Conservation (phyloP, 306 rosid genomes). For the Sesbania bispinosa region DNA sequence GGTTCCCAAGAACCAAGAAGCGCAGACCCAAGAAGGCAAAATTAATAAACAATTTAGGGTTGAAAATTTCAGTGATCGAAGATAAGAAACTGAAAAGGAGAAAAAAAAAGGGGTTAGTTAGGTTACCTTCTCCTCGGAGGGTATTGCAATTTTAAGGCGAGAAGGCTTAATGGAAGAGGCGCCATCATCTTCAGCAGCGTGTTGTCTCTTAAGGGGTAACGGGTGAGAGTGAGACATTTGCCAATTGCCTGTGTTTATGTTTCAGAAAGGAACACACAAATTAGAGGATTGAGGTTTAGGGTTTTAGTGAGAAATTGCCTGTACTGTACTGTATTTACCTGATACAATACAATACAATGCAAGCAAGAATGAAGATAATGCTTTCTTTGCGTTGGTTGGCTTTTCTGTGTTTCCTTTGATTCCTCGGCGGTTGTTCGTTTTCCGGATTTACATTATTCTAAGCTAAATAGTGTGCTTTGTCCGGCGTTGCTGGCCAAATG, state of each 20-base stretch:
- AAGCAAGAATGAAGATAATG: background rate
- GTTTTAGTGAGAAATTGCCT: conserved; percentile 11
- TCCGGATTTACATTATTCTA: background rate
- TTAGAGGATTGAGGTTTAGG: conserved; percentile 23
- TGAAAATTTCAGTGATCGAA: background rate
- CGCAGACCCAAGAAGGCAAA: background rate
- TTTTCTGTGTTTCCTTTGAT: background rate
- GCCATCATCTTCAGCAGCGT: conserved; percentile 50
- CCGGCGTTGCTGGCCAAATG: background rate
- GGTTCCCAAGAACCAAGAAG: background rate
- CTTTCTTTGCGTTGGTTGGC: background rate
- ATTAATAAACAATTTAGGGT: conserved; percentile 19
- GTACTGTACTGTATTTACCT: background rate
- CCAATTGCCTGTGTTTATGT: background rate
- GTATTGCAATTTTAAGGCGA: conserved; percentile 54
- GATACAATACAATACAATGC: background rate
- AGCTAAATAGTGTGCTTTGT: background rate
- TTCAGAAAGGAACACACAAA: background rate
- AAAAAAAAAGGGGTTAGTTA: background rate
- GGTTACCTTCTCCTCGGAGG: conserved; percentile 75
- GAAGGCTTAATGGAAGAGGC: conserved; percentile 55
- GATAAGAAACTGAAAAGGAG: background rate
- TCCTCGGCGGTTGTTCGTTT: conserved; percentile 27
- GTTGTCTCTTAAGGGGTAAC: conserved; percentile 45
- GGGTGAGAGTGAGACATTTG: conserved; percentile 41